A percentile compares a stretch with the other conserved stretches of the same genome.
Conservation (phyloP, 164 flowering plant genomes). For the Taxillus chinensis region DNA sequence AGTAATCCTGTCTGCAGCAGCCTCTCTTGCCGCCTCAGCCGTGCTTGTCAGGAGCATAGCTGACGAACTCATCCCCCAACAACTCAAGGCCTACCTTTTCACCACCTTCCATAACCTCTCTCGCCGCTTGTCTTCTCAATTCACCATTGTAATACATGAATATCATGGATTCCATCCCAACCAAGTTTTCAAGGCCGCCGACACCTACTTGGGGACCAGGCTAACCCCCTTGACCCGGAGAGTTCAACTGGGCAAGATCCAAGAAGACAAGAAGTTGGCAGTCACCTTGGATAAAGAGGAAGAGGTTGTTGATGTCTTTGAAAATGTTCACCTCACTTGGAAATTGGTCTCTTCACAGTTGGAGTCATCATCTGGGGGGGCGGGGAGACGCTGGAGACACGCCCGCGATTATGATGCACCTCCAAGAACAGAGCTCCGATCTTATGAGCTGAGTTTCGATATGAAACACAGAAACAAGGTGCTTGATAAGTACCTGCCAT, state of each 20-base stretch:
- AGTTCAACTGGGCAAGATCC: conserved; percentile 6
- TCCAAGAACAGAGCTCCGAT: neutral
- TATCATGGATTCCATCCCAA: conserved; percentile 9
- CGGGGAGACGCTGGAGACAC: neutral
- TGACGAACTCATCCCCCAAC: conserved; percentile 11
- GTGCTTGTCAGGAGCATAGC: conserved; percentile 9
- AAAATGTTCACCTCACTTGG: conserved; percentile 9
- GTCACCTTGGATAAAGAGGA: conserved; percentile 8
- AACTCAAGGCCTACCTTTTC: neutral
- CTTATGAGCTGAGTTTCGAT: neutral
- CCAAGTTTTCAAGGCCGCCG: conserved; percentile 12
- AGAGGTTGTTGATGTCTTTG: conserved; percentile 10
- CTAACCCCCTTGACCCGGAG: neutral
- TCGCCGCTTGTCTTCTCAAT: conserved; percentile 7
- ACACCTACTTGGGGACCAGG: conserved; percentile 9
- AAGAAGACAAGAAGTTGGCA: conserved; percentile 7
- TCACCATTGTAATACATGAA: conserved; percentile 12
- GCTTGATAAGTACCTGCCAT: neutral
- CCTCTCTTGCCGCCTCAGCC: conserved; percentile 12
- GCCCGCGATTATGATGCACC: neutral
- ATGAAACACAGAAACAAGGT: neutral
- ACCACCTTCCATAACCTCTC: conserved; percentile 2
- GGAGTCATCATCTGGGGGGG: neutral
- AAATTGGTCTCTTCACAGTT: neutral
- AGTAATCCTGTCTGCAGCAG: neutral